Base-by-base conservation (phyloP, 768 basidiomycete genomes). In the Coprinellus micaceus region DNA sequence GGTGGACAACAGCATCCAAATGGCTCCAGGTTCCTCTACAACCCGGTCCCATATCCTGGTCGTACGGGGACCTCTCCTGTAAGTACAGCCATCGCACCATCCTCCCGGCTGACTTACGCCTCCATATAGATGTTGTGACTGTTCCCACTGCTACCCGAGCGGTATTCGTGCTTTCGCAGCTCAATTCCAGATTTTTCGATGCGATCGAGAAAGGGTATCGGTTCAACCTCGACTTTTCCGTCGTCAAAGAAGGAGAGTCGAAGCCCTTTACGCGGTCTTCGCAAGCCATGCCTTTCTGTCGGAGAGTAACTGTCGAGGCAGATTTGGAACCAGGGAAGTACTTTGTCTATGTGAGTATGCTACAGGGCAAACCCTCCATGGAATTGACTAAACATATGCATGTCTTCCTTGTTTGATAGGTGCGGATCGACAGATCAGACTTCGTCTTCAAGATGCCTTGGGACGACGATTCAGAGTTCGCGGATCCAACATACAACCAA, bases 21-120 rank as follows among this genome's bases (percentile, higher is more conserved):
- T 81, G 80, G 81, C 67, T 81, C 3, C 70, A 76, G 39, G 77
- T 79, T 24, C 70, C 66, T 6, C 60, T 66, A 4, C 69, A 74
- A 19, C 69, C 76, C 4, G 67, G 76, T 26, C 73, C 76, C 13
- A 69, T 74, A 28, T 78, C 80, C 0, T 83, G 80, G 80, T 74
- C 74, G 4, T 80, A 73, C 49, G 82, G 81, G 15, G 81, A 83
- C 57, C 70, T 84, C 9, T 76, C 79, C 9, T 83, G 81, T 82
- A 57, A 36, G 80, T 69, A 67, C 71, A 1, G 33, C 13, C 33
- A 6, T 33, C 13, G 7, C 13, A 6, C 33, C 33, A 6, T 33
- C 76, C 77, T 43, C 41, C 10, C 36, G 17, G 1, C 21, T 22
- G 12, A 22, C 12, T 46, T 46, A 5, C 19, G 21, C 7, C 28